Base-by-base conservation (phyloP, 805 yeast species). In the Schizosaccharomyces japonicus region DNA sequence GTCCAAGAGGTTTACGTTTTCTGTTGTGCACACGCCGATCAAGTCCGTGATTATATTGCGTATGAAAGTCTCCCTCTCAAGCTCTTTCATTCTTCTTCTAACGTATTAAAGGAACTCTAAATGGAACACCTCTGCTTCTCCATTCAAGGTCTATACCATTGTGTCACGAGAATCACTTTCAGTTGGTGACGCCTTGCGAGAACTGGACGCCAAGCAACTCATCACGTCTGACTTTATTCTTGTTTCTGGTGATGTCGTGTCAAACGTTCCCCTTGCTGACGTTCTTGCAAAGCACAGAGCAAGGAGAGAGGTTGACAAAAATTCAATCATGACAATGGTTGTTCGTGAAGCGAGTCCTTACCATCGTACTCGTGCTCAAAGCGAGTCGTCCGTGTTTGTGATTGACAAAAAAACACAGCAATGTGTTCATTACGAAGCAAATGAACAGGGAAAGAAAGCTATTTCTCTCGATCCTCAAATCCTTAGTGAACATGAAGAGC, bases 161-260 rank as follows among this genome's bases (percentile, higher is more conserved):
- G 71, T 80, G 68, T 75, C 92, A 23, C 73, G 83, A 45, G 95
- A 87, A 60, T 76, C 90, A 8, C 66, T 85, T 60, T 80, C 93
- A 26, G 93, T 87, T 8, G 98, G 98, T 54, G 98, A 90, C 63
- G 92, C 94, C 19, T 81, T 90, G 93, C 72, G 98, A 60, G 96
- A 87, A 58, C 66, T 90, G 50, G 98, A 90, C 60, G 77, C 81
- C 51, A 69, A 94, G 55, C 95, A 95, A 4, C 65, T 87, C 49
- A 81, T 90, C 47, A 75, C 80, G 1, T 85, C 92, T 11, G 98
- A 90, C 61, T 90, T 90, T 57, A 65, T 90, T 49, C 67, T 90
- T 32, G 80, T 90, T 29, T 75, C 92, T 6, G 98, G 98, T 51
- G 98, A 90, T 60, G 92, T 87, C 17, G 82, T 90, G n/a, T 79